Conservation (phyloP, 1,284 basidiomycete species). For the Ustilago bromivora region DNA sequence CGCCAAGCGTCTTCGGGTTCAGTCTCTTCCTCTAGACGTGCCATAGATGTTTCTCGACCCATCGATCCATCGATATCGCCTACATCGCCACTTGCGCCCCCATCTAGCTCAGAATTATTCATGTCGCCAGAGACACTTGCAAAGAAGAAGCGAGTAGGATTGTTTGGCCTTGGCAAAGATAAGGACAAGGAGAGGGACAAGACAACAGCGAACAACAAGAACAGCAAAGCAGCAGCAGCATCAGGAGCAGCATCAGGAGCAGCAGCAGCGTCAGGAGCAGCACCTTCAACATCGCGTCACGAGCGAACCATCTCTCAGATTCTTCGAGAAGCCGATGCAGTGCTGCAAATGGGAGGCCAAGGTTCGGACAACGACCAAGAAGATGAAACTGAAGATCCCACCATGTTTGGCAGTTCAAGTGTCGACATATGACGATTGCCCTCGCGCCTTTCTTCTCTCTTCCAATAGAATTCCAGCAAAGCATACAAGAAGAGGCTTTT, state of each 20-base stretch:
- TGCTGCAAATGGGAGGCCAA: slow-evolving; percentile 25
- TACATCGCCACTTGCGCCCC: neutral
- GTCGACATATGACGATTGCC: slow-evolving; percentile 10
- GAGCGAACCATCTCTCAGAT: slow-evolving; percentile 57
- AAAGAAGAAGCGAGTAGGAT: slow-evolving; percentile 36
- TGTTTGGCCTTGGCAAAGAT: slow-evolving; percentile 38
- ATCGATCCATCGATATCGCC: slow-evolving; percentile 22
- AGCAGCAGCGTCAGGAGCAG: slow-evolving; percentile 1
- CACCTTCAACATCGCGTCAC: slow-evolving; percentile 14
- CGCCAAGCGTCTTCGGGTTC: slow-evolving; percentile 24
- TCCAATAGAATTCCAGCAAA: neutral
- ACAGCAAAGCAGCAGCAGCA: neutral
- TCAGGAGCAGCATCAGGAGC: neutral
- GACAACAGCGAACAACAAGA: slow-evolving; percentile 4
- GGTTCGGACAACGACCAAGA: slow-evolving; percentile 16
- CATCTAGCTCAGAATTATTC: slow-evolving; percentile 9
- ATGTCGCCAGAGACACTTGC: slow-evolving; percentile 24
- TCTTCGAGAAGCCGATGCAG: slow-evolving; percentile 52
- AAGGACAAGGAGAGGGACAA: slow-evolving; percentile 23
- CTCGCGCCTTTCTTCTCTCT: too few species aligned
- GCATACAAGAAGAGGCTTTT: neutral
- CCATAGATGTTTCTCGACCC: slow-evolving; percentile 43
- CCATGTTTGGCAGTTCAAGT: slow-evolving; percentile 42
- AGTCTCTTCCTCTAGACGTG: slow-evolving; percentile 22
- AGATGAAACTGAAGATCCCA: slow-evolving; percentile 28